A percentile compares a stretch with the other conserved stretches of the same genome.
Conservation (phyloP, 495 filamentous ascomycete genomes). For the Penicillium longicatenatum region DNA sequence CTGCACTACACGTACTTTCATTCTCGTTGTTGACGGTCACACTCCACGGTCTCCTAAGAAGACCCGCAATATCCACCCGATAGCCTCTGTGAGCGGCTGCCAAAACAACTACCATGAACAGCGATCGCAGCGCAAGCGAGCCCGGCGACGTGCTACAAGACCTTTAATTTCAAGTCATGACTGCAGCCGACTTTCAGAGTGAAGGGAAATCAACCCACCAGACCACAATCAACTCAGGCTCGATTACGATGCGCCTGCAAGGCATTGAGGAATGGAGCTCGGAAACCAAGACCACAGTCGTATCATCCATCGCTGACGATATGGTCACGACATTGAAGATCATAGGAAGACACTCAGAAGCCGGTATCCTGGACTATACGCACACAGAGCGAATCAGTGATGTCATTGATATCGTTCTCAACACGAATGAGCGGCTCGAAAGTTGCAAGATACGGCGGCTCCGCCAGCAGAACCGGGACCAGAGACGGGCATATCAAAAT, state of each 20-base stretch:
- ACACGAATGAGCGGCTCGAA: constrained; percentile 13
- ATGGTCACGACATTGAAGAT: constrained; percentile 28
- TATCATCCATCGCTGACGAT: constrained; percentile 35
- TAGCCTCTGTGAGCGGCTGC: no score
- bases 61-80: no score
- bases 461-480: not conserved
- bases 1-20: not conserved
- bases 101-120: no score
- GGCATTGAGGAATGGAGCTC: constrained; percentile 21
- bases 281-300: constrained; percentile 19
- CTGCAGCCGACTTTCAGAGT: not conserved
- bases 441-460: constrained; percentile 5
- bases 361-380: constrained; percentile 16
- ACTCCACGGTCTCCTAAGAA: not conserved
- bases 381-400: constrained; percentile 26
- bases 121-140: no score
- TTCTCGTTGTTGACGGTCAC: not conserved
- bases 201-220: not conserved
- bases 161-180: not conserved
- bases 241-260: constrained; percentile 19
- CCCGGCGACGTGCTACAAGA: no score
- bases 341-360: constrained; percentile 22
- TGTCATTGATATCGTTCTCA: constrained; percentile 25
- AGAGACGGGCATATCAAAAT: not conserved
- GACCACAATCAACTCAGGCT: not conserved